Conservation (phyloP, 257 asterid genomes). For the Ocimum tenuiflorum region DNA sequence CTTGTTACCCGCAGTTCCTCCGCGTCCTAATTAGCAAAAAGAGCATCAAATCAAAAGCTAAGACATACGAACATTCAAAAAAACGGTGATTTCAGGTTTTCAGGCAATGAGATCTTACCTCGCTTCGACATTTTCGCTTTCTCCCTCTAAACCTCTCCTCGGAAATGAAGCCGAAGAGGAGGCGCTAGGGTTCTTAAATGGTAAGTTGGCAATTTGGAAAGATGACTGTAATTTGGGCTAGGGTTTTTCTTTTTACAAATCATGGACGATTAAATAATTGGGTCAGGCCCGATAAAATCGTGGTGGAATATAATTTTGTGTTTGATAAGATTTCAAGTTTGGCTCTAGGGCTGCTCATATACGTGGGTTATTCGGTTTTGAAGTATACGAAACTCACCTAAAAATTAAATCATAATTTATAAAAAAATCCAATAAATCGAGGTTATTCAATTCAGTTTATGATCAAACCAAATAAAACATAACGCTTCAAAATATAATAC, state of each 20-base stretch:
- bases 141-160: not conserved
- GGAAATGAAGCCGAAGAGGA: not conserved
- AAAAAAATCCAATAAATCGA: no score
- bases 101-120: constrained; percentile 17
- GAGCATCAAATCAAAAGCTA: not conserved
- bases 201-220: not conserved
- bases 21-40: constrained; percentile 32
- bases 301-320: no score
- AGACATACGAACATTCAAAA: fast-evolving
- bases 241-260: constrained; percentile 14
- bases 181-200: constrained; percentile 24
- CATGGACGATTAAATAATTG: not conserved
- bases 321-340: no score
- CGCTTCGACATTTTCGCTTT: constrained; percentile 45
- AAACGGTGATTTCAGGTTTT: not conserved
- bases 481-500: no score
- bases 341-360: no score
- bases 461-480: no score
- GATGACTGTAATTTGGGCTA: constrained; percentile 14
- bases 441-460: no score
- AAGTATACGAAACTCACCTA: no score
- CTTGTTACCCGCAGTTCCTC: constrained; percentile 57
- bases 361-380: no score
- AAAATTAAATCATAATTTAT: no score
- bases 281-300: not conserved